phyloP scores from a whole-genome alignment of 495 filamentous ascomycete genomes.

The Penicillium ucsense region DNA sequence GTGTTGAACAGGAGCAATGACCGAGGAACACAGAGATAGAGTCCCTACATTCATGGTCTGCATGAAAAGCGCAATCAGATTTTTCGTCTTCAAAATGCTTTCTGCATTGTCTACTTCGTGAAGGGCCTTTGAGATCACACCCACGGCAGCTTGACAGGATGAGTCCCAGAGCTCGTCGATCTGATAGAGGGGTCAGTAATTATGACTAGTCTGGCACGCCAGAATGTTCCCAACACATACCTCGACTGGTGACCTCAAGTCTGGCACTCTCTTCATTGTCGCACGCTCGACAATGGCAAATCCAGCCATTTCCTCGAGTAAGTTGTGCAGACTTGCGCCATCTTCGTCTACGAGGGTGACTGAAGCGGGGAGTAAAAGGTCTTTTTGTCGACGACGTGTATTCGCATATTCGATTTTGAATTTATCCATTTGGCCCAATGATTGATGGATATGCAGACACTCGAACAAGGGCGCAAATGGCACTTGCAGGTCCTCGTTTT shows the following conservation, averaged over 20 bases:
- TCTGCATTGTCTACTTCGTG: conserved; percentile 73
- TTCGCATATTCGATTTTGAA: conserved; percentile 86
- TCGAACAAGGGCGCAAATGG: conserved; percentile 95
- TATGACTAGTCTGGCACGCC: background rate
- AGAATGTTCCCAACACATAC: conserved; percentile 29
- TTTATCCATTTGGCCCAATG: conserved; percentile 81
- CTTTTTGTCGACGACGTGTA: conserved; percentile 83
- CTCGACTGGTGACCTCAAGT: conserved; percentile 74
- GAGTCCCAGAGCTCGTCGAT: conserved; percentile 98
- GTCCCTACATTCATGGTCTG: conserved; percentile 77
- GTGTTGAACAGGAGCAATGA: no score
- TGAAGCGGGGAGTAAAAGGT: conserved; percentile 67
- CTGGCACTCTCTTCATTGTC: conserved; percentile 77
- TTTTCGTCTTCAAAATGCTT: conserved; percentile 80
- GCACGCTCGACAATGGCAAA: conserved; percentile 95
- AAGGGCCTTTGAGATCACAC: conserved; percentile 66
- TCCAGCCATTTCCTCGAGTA: conserved; percentile 87
- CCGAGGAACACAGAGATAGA: background rate
- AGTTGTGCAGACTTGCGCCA: conserved; percentile 65
- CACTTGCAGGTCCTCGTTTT: conserved; percentile 88
- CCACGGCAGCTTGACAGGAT: conserved; percentile 82
- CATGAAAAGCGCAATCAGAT: conserved; percentile 85
- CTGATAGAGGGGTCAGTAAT: conserved; percentile 27
- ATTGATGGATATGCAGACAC: conserved; percentile 92
- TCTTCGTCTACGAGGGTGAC: conserved; percentile 65